Conservation (phyloP, 352 stramenopile genomes). For the Peronospora belbahrii region DNA sequence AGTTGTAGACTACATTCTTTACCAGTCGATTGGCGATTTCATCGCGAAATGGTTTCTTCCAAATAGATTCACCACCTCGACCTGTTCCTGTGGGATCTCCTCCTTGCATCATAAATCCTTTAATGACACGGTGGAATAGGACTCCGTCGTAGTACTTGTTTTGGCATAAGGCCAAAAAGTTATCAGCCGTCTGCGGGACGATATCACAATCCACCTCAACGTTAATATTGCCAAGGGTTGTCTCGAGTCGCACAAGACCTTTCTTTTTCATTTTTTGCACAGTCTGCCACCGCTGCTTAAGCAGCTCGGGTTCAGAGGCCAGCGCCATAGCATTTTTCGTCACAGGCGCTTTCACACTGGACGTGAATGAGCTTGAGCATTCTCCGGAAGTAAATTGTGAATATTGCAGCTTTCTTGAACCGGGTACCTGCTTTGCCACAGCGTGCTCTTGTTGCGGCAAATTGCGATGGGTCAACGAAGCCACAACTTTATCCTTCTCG, state of each 20-base stretch:
- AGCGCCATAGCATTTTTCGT: slow-evolving; percentile 46
- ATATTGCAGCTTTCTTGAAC: slow-evolving; percentile 40
- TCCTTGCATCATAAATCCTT: slow-evolving; percentile 94
- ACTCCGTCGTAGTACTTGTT: slow-evolving; percentile 91
- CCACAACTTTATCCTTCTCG: slow-evolving; percentile 71
- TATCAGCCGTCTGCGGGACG: slow-evolving; percentile 91
- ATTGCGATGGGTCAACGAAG: slow-evolving; percentile 53
- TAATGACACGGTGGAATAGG: slow-evolving; percentile 95
- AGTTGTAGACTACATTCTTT: slow-evolving; percentile 3
- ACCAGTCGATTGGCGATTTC: slow-evolving; percentile 95
- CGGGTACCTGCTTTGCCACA: slow-evolving; percentile 5
- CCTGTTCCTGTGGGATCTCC: slow-evolving; percentile 93
- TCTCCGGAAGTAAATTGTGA: slow-evolving; percentile 87
- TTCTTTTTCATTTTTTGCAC: slow-evolving; percentile 92
- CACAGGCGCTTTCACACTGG: slow-evolving; percentile 78
- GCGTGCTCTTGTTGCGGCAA: slow-evolving; percentile 14
- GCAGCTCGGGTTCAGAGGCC: slow-evolving; percentile 49
- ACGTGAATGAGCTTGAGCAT: slow-evolving; percentile 92
- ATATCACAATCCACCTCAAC: slow-evolving; percentile 96
- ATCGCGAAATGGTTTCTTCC: slow-evolving; percentile 91
- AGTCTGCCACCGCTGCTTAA: slow-evolving; percentile 78
- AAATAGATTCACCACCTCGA: slow-evolving; percentile 90
- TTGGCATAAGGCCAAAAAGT: slow-evolving; percentile 94
- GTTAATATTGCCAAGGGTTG: slow-evolving; percentile 91
- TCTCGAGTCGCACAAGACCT: slow-evolving; percentile 94